Evolutionary conservation across 2,329 filamentous ascomycete genomes (phyloP).

Genomic region (Exophiala sp.): DNA sequence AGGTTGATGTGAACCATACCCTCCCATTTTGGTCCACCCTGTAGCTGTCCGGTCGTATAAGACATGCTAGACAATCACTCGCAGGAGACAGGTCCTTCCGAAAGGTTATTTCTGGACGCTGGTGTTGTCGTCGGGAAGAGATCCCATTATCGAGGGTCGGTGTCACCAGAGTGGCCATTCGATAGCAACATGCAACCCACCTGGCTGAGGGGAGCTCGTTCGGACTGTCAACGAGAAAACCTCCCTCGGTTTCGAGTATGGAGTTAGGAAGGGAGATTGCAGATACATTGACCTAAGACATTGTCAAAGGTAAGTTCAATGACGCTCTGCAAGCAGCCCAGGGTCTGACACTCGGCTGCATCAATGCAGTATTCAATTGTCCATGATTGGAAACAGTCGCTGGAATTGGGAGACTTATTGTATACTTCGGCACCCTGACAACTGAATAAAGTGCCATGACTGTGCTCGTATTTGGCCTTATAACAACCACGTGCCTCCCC

Average conservation of each 20-base stretch:
- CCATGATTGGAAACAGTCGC: no score
- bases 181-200: constrained; percentile 5
- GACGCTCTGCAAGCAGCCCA: no score
- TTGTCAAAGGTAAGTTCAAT: neutral
- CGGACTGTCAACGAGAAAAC: neutral
- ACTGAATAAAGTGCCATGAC: no score
- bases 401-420: no score
- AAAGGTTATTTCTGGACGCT: neutral
- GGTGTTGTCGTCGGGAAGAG: neutral
- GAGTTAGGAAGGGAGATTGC: constrained; percentile 13
- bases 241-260: constrained; percentile 9
- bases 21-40: constrained; percentile 11
- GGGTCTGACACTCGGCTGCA: no score
- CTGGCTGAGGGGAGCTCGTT: neutral
- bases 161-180: constrained; percentile 7
- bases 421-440: no score
- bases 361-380: no score
- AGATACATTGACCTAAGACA: constrained; percentile 7
- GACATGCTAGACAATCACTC: constrained; percentile 7
- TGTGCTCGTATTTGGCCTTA: no score
- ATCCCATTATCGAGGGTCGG: constrained; percentile 17
- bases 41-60: constrained; percentile 14
- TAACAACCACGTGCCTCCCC: no score
- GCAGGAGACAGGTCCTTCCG: neutral
- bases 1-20: constrained; percentile 15